Conservation (phyloP, 2,329 filamentous ascomycete species). For the Fusarium longipes region DNA sequence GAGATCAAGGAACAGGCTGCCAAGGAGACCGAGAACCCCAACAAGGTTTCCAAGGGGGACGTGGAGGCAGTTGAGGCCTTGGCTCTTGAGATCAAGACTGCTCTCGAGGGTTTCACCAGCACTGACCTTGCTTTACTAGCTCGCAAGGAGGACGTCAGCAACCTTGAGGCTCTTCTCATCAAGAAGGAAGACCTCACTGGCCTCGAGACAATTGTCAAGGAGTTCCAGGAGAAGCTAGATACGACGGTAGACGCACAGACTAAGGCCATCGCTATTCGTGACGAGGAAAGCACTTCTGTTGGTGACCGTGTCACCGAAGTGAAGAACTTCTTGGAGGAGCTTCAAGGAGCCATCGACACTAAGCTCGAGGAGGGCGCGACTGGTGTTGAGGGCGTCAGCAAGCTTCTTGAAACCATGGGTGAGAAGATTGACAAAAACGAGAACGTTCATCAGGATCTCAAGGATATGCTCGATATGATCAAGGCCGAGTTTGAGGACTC, state of each 20-base stretch:
- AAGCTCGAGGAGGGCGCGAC: constrained; percentile 81
- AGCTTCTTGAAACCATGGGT: constrained; percentile 73
- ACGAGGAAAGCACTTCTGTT: constrained; percentile 83
- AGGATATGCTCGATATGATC: constrained; percentile 79
- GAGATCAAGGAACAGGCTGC: constrained; percentile 73
- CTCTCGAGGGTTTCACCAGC: constrained; percentile 76
- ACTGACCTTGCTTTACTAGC: constrained; percentile 78
- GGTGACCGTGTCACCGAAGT: constrained; percentile 83
- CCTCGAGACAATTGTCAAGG: constrained; percentile 75
- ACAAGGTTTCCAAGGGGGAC: constrained; percentile 82
- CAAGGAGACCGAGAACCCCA: constrained; percentile 65
- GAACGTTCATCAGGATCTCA: constrained; percentile 70
- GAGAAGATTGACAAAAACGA: constrained; percentile 71
- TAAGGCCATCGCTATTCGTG: constrained; percentile 84
- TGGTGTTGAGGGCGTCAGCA: constrained; percentile 78
- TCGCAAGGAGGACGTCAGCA: constrained; percentile 75
- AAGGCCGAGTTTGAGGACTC: constrained; percentile 90
- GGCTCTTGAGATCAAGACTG: constrained; percentile 85
- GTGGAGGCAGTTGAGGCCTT: constrained; percentile 83
- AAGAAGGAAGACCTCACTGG: constrained; percentile 76
- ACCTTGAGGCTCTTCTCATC: constrained; percentile 75
- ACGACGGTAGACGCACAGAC: constrained; percentile 77
- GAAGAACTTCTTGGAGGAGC: constrained; percentile 79
- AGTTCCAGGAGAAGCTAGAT: constrained; percentile 75
- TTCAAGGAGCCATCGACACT: constrained; percentile 79